A percentile compares a stretch with the other conserved stretches of the same genome.
phyloP scores from a whole-genome alignment of 2,329 filamentous ascomycete genomes.

The Colletotrichum lupini region DNA sequence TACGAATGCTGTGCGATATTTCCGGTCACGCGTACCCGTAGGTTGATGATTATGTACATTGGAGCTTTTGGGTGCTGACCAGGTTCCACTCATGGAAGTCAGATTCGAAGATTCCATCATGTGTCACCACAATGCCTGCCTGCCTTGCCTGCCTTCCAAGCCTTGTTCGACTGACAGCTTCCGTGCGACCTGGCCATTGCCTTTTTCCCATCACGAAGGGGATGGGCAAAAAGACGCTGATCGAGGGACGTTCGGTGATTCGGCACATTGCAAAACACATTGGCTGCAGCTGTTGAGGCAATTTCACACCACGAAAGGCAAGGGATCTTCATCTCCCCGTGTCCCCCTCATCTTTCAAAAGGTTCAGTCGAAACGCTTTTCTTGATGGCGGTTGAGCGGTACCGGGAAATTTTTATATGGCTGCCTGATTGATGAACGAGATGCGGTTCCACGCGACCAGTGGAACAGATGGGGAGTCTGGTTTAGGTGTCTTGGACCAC shows the following conservation, averaged over 20 bases:
- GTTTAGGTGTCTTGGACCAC: neutral
- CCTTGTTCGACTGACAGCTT: neutral
- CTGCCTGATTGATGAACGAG: constrained; percentile 26
- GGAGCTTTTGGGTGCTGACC: constrained; percentile 27
- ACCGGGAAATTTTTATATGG: constrained; percentile 16
- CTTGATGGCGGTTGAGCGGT: neutral
- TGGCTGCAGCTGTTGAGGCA: neutral
- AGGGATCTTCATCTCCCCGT: neutral
- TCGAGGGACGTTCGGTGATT: neutral
- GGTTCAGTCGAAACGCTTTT: too few species aligned
- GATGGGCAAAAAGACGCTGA: neutral
- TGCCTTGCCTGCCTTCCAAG: too few species aligned
- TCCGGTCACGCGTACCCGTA: neutral
- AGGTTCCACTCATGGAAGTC: constrained; percentile 23
- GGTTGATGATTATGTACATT: neutral
- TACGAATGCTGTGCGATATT: constrained; percentile 4
- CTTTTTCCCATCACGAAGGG: neutral
- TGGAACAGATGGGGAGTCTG: constrained; percentile 3
- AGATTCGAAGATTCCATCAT: constrained; percentile 15
- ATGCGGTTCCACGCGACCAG: constrained; percentile 5
- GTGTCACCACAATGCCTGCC: neutral
- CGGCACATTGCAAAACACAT: neutral
- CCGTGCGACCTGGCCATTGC: neutral
- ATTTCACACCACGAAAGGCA: too few species aligned
- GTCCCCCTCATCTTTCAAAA: too few species aligned